Evolutionary conservation across 2,329 filamentous ascomycete genomes (phyloP).

Genomic region (Fusarium acutatum): DNA sequence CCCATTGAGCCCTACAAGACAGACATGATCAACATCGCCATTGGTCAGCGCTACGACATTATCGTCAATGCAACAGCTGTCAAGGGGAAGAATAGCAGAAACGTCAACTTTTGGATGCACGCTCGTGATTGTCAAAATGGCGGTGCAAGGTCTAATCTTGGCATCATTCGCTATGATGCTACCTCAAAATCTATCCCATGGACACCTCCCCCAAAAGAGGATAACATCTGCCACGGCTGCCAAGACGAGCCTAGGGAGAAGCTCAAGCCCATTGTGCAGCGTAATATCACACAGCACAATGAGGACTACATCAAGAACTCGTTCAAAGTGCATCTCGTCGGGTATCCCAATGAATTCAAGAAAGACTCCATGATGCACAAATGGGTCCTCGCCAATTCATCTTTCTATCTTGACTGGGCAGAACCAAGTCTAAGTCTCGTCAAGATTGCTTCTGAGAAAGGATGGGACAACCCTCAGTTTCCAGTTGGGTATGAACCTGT

Average conservation of each 20-base stretch:
- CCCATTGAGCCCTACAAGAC: not conserved
- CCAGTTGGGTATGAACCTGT: not conserved
- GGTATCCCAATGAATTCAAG: not conserved
- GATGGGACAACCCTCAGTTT: not conserved
- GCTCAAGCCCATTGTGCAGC: not conserved
- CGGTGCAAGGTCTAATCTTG: not conserved
- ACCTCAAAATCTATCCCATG: not conserved
- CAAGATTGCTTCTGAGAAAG: not conserved
- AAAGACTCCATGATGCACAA: not conserved
- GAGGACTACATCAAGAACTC: not conserved
- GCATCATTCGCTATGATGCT: not conserved
- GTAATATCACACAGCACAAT: not conserved
- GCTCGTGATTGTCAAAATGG: not conserved
- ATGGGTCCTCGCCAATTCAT: not conserved
- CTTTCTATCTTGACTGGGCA: not conserved
- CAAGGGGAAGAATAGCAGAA: not conserved
- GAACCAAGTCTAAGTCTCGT: not conserved
- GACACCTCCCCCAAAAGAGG: not conserved
- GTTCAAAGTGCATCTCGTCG: not conserved
- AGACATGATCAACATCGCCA: not conserved
- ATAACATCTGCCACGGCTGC: not conserved
- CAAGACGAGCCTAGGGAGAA: not conserved
- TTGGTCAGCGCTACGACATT: not conserved
- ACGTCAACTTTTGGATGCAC: not conserved
- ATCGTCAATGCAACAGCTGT: not conserved